A percentile compares a stretch with the other conserved stretches of the same genome.
These are phyloP conservation scores for Fagopyrum esculentum DNA, from an alignment of 148 eudicot genomes.

Conservation along the genomic window DNA sequence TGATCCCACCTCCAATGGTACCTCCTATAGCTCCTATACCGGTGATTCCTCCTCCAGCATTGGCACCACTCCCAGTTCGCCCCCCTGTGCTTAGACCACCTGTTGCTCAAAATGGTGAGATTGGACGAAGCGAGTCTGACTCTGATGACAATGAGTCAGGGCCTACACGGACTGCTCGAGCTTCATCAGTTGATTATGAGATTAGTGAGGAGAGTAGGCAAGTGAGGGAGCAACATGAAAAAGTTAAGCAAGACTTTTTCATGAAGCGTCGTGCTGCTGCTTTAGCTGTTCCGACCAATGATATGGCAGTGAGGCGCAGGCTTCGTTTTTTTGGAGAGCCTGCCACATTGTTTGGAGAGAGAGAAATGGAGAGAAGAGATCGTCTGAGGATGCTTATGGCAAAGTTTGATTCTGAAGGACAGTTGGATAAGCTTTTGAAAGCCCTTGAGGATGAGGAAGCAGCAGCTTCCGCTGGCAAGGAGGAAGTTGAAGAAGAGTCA, in stretches of 20 bases:
- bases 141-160: slow-evolving; percentile 49
- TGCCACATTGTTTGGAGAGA: slow-evolving; percentile 83
- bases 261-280: slow-evolving; percentile 93
- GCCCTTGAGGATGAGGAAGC: slow-evolving; percentile 89
- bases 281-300: slow-evolving; percentile 88
- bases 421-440: slow-evolving; percentile 82
- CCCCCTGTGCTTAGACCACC: slow-evolving; percentile 49
- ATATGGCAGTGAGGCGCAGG: slow-evolving; percentile 68
- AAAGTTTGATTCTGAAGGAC: slow-evolving; percentile 83
- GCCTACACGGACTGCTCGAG: slow-evolving; percentile 23
- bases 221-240: slow-evolving; percentile 70
- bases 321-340: slow-evolving; percentile 86
- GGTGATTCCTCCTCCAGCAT: slow-evolving; percentile 40
- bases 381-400: slow-evolving; percentile 84
- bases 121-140: slow-evolving; percentile 39
- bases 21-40: slow-evolving; percentile 48
- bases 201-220: slow-evolving; percentile 75
- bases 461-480: slow-evolving; percentile 31
- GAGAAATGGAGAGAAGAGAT: slow-evolving; percentile 96
- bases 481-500: slow-evolving; percentile 51
- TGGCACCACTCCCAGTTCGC: slow-evolving; percentile 63
- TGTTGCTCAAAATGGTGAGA: slow-evolving; percentile 50
- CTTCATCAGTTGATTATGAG: slow-evolving; percentile 46
- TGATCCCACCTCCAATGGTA: slow-evolving; percentile 19
- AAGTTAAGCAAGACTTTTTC: slow-evolving; percentile 62